phyloP scores from a whole-genome alignment of 257 asterid genomes.

The Thymus mandschuricus region DNA sequence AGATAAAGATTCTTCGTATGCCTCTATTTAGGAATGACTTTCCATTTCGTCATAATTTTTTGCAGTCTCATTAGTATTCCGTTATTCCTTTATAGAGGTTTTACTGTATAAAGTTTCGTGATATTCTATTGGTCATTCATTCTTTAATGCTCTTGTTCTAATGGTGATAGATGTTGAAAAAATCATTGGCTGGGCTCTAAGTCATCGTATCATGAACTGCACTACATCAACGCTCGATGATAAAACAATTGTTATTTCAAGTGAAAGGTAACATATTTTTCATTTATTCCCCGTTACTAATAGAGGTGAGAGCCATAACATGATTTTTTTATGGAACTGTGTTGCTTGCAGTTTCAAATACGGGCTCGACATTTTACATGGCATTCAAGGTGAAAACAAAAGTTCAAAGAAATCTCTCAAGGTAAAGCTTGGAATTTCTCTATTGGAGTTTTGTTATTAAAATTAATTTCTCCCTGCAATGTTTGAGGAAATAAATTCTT shows the following conservation, averaged over 20 bases:
- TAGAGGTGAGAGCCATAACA: conserved; percentile 2
- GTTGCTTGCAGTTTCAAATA: conserved; percentile 62
- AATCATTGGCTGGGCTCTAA: conserved; percentile 75
- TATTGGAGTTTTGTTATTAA: conserved; percentile 5
- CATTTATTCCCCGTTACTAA: background rate
- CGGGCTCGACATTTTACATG: conserved; percentile 64
- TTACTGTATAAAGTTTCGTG: background rate
- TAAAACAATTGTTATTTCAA: conserved; percentile 47
- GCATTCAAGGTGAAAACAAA: conserved; percentile 65
- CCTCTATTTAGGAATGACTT: no score
- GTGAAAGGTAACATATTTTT: conserved; percentile 47
- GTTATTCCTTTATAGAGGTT: no score
- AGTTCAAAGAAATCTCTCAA: conserved; percentile 63
- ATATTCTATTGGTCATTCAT: conserved; percentile 21
- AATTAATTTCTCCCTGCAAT: background rate
- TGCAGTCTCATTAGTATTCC: no score
- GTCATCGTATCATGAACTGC: conserved; percentile 70
- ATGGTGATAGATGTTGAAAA: conserved; percentile 60
- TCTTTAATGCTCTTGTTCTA: conserved; percentile 27
- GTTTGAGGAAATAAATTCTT: conserved; percentile 26
- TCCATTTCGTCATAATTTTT: no score
- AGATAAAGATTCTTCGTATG: no score
- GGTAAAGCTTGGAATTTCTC: conserved; percentile 43
- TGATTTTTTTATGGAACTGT: conserved; percentile 26
- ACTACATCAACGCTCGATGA: conserved; percentile 43